phyloP scores from a whole-genome alignment of 2,329 filamentous ascomycete species.

The Ilyonectria sp. region DNA sequence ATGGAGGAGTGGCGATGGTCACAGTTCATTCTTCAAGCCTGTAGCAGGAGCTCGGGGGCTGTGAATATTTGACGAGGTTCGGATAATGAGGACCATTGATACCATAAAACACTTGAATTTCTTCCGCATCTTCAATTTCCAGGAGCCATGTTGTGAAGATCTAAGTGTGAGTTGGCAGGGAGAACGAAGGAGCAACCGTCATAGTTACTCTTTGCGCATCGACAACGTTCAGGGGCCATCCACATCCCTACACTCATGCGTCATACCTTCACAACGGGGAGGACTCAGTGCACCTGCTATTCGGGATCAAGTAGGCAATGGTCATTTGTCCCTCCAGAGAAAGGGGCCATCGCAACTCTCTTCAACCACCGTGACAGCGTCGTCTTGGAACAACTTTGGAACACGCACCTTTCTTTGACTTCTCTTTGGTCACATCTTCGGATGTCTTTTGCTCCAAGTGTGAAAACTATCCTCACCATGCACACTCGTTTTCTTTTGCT shows the following conservation, averaged over 20 bases:
- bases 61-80: slow-evolving; percentile 14
- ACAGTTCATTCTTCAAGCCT: slow-evolving; percentile 4
- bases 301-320: neutral
- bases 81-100: slow-evolving; percentile 21
- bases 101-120: slow-evolving; percentile 11
- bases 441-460: neutral
- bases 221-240: neutral
- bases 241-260: neutral
- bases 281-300: neutral
- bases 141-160: neutral
- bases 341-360: neutral
- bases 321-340: too few species aligned
- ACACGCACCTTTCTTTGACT: slow-evolving; percentile 1
- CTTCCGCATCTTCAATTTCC: neutral
- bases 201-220: neutral
- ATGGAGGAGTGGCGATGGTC: neutral
- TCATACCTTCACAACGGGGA: neutral
- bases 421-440: neutral
- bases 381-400: slow-evolving; percentile 11
- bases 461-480: slow-evolving; percentile 29
- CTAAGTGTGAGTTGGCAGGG: neutral
- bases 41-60: slow-evolving; percentile 22
- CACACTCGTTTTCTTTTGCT: slow-evolving; percentile 12
- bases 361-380: neutral
- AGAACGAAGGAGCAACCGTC: neutral